These are phyloP conservation scores for Hydrangea macrophylla DNA, from an alignment of 148 eudicot species.

Conservation along the genomic window DNA sequence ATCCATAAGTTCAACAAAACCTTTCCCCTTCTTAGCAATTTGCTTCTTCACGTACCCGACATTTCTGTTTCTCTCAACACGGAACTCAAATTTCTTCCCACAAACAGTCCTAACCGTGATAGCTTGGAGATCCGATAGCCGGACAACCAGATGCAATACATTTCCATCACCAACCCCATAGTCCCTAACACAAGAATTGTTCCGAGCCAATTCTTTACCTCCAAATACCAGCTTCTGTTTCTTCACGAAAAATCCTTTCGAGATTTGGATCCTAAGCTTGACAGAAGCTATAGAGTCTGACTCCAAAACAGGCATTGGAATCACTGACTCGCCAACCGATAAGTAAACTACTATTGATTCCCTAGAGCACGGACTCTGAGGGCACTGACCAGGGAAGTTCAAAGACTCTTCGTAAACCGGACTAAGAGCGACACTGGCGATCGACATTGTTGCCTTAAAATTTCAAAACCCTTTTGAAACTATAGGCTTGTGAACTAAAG, in stretches of 20 bases:
- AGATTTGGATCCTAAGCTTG: constrained; percentile 63
- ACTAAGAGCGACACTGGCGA: constrained; percentile 38
- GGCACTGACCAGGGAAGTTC: constrained; percentile 21
- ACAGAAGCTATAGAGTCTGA: constrained; percentile 80
- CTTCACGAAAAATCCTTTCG: constrained; percentile 56
- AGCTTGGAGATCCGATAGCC: constrained; percentile 59
- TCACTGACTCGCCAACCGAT: constrained; percentile 57
- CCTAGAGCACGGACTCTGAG: constrained; percentile 22
- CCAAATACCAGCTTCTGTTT: constrained; percentile 71
- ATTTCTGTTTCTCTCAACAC: constrained; percentile 53
- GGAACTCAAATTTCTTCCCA: constrained; percentile 62
- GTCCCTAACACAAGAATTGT: constrained; percentile 53
- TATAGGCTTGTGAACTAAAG: neutral
- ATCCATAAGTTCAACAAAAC: constrained; percentile 38
- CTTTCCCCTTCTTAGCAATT: constrained; percentile 46
- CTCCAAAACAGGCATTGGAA: constrained; percentile 62
- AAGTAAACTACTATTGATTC: constrained; percentile 62
- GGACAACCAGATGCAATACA: constrained; percentile 62
- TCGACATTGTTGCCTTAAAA: constrained; percentile 25
- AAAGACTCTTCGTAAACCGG: constrained; percentile 28
- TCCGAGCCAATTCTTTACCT: constrained; percentile 64
- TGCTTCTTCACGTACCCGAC: constrained; percentile 61
- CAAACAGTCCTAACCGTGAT: constrained; percentile 55
- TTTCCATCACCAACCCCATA: constrained; percentile 68
- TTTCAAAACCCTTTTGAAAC: constrained; percentile 17